Evolutionary conservation across 352 stramenopile genomes (phyloP), one percentile per base, ranked within the genome.

Genomic region (Blastocystis sp.): DNA sequence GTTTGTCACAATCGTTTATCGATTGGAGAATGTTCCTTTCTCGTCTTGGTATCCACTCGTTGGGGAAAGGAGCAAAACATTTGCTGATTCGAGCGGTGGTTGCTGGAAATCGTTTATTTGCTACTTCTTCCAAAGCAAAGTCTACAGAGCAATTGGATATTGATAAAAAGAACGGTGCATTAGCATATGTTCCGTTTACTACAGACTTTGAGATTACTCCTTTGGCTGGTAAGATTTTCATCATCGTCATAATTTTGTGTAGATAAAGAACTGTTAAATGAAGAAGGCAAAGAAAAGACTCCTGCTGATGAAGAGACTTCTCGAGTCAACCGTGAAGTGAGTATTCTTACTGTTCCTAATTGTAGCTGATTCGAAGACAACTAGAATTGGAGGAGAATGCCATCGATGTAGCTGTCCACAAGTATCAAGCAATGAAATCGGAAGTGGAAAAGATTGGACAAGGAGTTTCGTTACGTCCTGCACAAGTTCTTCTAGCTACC

Each of bases 361-460:
- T 0, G 1, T 83, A 83, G 71, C 19, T 83, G 27, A 27, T 83
- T n/a, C 24, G 42, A 54, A 78, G 77, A 57, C 77, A 87, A 51
- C 46, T 87, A 11, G 77, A 87, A 75, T 77, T 78, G 39, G 77
- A 87, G 29, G 65, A 87, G 49, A 78, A 77, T 51, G 77, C 77
- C 24, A 57, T 87, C 12, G 77, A 87, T 46, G 16, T 63, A 7
- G 77, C 77, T 42, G 59, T 78, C 29, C 77, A 87, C n/a, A 87
- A 87, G 43, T 87, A 87, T 42, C 77, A 87, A 21, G 43, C 54
- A 12, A 78, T 87, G 65, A 59, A 65, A 46, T 77, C 65, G 16
- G 77, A 87, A 9, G 77, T 87, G 54, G 59, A 87, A 27, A 87
- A 78, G 39, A 87, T 87, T 37, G 77, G 77, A 75, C 59, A 87